Base-by-base conservation (phyloP, 176 grass and related monocot species). In the Panicum miliaceum region DNA sequence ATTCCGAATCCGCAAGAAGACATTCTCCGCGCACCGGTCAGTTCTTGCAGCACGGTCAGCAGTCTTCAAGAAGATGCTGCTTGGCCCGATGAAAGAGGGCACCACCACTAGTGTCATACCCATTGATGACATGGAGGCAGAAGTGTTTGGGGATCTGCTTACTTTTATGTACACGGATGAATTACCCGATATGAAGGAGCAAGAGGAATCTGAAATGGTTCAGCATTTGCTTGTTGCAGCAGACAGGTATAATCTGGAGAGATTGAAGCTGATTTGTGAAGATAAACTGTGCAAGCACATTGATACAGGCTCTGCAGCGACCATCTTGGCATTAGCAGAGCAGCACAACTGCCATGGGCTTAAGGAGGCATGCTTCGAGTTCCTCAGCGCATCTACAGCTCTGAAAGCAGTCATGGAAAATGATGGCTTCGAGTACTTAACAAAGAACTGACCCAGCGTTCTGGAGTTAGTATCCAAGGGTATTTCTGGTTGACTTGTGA, bases 201-300 rank as follows among this genome's bases (percentile, higher is more conserved):
- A 63, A 23, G 67, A 81, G 12, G 52, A 38, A 41, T 64, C 29
- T 32, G 56, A 61, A 62, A 81, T 88, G 85, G 58, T 47, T 47
- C 81, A 85, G 25, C 68, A 88, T 18, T 38, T 88, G 71, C 81
- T 91, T 51, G 85, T 86, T 0, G 81, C 86, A 2, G 85, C 89
- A 14, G 89, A 91, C 73, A 71, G 89, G 36, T 91, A 91, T 14
- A 58, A 64, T 16, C 38, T 91, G 36, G 70, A 85, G n/a, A 85
- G 85, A 63, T 63, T 91, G 19, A 91, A 88, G 27, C 36, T 81
- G n/a, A 81, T 91, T 14, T 91, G 89, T 65, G 32, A 84, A 37
- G 85, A 37, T 20, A 70, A 63, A 64, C n/a, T 91, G 48, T 84
- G 85, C 36, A 65, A 57, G 2, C 52, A 51, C 60, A 83, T 91